phyloP scores from a whole-genome alignment of 306 rosid species.

The Pyrus bretschneideri region DNA sequence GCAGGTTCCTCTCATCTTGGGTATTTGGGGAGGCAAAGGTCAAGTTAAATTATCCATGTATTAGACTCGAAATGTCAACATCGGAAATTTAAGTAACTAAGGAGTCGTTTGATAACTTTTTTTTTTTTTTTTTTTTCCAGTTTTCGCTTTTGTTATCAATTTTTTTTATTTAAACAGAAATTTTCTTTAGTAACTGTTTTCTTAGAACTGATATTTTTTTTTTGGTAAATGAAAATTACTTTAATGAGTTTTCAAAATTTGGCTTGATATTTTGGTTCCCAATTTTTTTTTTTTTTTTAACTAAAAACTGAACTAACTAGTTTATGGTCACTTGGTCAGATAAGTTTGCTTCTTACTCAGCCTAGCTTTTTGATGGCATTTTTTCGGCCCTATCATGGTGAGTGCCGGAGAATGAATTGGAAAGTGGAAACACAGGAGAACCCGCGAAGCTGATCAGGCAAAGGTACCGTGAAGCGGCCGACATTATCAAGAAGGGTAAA shows the following conservation, averaged over 20 bases:
- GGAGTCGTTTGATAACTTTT: not conserved
- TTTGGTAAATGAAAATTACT: too few species aligned
- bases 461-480: slow-evolving; percentile 93
- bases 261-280: too few species aligned
- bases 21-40: slow-evolving; percentile 99
- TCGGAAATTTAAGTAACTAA: not conserved
- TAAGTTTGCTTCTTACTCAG: not conserved
- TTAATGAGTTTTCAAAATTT: too few species aligned
- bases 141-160: not conserved
- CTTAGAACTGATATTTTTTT: too few species aligned
- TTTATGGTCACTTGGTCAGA: not conserved
- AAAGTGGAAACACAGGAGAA: slow-evolving; percentile 98
- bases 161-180: not conserved
- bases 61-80: not conserved
- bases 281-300: too few species aligned
- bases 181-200: too few species aligned
- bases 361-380: not conserved
- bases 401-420: slow-evolving; percentile 97
- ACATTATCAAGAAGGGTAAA: slow-evolving; percentile 85
- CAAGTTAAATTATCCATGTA: slow-evolving; percentile 41
- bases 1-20: slow-evolving; percentile 88
- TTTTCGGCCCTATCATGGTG: slow-evolving; percentile 94
- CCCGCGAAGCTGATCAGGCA: slow-evolving; percentile 92
- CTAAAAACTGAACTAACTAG: not conserved
- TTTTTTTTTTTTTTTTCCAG: too few species aligned